These are phyloP conservation scores for Huntiella savannae DNA, from an alignment of 2,329 filamentous ascomycete genomes.

Conservation along the genomic window DNA sequence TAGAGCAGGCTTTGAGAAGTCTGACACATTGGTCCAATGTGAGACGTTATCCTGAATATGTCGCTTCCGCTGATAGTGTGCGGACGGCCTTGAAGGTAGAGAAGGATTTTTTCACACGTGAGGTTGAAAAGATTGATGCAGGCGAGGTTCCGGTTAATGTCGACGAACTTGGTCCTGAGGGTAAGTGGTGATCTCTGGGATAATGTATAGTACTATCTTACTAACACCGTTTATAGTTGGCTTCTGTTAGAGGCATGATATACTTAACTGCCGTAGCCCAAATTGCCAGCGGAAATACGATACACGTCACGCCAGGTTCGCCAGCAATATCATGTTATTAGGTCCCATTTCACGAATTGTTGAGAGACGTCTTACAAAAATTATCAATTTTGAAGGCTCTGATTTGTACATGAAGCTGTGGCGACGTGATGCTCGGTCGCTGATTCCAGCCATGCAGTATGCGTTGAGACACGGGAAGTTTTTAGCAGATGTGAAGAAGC, in stretches of 20 bases:
- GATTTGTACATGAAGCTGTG: no score
- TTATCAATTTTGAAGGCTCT: no score
- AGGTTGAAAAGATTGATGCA: conserved; percentile 53
- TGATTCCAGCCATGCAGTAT: no score
- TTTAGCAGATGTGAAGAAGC: no score
- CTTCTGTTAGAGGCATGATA: conserved; percentile 2
- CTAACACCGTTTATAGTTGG: conserved; percentile 2
- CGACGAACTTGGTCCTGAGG: conserved; percentile 1
- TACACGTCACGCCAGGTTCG: no score
- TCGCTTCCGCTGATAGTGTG: conserved; percentile 32
- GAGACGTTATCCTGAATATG: conserved; percentile 59
- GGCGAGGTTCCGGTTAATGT: conserved; percentile 10
- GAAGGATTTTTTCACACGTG: conserved; percentile 60
- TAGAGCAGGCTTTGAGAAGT: conserved; percentile 77
- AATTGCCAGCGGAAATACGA: no score
- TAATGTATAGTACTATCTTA: neutral
- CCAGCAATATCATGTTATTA: no score
- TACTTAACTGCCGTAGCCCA: no score
- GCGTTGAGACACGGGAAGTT: no score
- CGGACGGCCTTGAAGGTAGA: conserved; percentile 18
- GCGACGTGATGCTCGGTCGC: no score
- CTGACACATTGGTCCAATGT: conserved; percentile 93
- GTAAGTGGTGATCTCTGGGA: neutral
- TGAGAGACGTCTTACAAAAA: no score
- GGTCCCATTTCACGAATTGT: no score